Evolutionary conservation across 495 filamentous ascomycete species (phyloP), one percentile per base, ranked within the genome.

Genomic region (Entonaema liquescens): DNA sequence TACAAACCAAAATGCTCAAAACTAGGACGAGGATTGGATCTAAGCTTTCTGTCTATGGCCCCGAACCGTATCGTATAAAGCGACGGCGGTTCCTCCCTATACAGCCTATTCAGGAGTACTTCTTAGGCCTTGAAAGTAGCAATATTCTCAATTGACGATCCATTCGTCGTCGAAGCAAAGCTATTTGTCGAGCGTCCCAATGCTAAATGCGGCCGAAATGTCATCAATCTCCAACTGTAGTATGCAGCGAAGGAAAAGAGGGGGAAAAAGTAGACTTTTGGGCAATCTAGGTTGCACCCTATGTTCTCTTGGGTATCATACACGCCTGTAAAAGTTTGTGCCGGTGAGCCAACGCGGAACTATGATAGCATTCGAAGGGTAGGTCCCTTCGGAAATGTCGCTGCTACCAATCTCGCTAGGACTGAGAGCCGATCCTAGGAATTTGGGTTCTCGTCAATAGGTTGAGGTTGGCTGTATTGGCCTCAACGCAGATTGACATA

Each of bases 221-320:
- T 47, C 58, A 62, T 73, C 60, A 59, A 65, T 70, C 49, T 68
- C 57, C 50, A 62, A 56, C 26, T 15, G 62, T 59, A 40, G 19
- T 62, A 52, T 62, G 66, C 26, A 57, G 54, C 56, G 33, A 70
- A 72, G 29, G 60, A 28, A 21, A 64, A 67, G 36, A 67, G 36
- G 38, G 29, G 33, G 42, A 47, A 47, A 47, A 53, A 58, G 19
- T 54, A 63, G 63, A 53, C 50, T 56, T 63, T 59, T 62, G 70
- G 73, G 73, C 73, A 75, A 75, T 75, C 73, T 75, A 67, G 62
- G 62, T 72, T 66, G 70, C 60, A 73, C 58, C 62, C 73, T 67
- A 64, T 72, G 57, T 67, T 65, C 66, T 73, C 59, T 59, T 47
- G 66, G 69, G 73, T 75, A 70, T 75, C 73, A 70, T 75, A 73